These are phyloP conservation scores for Dioscorea dumetorum DNA, from an alignment of 106 monocot genomes.

Conservation along the genomic window DNA sequence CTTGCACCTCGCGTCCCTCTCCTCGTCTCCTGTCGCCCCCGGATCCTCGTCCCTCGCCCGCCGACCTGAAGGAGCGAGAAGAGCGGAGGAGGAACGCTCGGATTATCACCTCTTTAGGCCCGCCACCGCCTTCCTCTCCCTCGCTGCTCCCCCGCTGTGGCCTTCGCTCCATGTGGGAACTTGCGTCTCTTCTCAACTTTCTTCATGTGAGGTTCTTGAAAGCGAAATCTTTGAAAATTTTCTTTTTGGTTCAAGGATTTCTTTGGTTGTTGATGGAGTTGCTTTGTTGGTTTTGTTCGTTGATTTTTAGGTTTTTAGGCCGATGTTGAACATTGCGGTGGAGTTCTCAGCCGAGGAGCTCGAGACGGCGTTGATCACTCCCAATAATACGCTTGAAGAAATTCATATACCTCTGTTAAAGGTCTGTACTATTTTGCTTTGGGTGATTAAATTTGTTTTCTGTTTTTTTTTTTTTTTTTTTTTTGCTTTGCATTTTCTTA, in stretches of 20 bases:
- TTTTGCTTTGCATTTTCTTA: no score
- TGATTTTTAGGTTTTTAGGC: conserved; percentile 57
- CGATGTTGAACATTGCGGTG: conserved; percentile 63
- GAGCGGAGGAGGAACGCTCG: conserved; percentile 23
- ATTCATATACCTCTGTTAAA: conserved; percentile 88
- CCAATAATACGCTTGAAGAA: conserved; percentile 71
- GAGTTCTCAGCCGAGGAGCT: conserved; percentile 97
- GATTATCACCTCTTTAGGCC: conserved; percentile 51
- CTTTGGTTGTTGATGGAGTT: background rate
- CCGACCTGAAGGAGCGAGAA: conserved; percentile 30
- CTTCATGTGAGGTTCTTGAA: conserved; percentile 38
- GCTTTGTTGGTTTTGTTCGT: background rate
- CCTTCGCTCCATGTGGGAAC: conserved; percentile 90
- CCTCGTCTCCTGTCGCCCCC: background rate
- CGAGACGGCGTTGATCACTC: conserved; percentile 74
- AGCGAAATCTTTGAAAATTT: no score
- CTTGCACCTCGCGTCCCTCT: conserved; percentile 41
- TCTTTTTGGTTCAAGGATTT: background rate
- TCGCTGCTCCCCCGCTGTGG: conserved; percentile 46
- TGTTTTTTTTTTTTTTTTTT: no score
- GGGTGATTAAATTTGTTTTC: background rate
- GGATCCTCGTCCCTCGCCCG: conserved; percentile 8
- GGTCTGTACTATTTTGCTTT: conserved; percentile 30
- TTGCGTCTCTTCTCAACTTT: conserved; percentile 60
- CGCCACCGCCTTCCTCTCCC: conserved; percentile 24